phyloP scores from a whole-genome alignment of 2,329 filamentous ascomycete genomes.

The Ophiostoma pallidulum region DNA sequence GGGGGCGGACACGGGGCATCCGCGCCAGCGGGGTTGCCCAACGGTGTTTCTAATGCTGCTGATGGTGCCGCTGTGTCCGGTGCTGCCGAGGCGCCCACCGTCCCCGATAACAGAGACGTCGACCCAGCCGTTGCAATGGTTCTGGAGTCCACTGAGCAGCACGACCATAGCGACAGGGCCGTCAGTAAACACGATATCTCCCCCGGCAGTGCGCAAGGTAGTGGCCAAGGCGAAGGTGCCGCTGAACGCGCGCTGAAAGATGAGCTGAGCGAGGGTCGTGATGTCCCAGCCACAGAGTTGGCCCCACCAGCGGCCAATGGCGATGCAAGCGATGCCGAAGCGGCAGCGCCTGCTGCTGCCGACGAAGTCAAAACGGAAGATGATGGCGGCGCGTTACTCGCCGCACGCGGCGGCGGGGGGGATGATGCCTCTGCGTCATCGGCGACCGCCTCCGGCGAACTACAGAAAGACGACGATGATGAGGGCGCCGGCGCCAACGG shows the following conservation, averaged over 20 bases:
- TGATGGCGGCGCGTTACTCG: background rate
- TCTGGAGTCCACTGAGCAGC: slow-evolving; percentile 17
- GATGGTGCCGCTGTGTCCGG: background rate
- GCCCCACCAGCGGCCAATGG: background rate
- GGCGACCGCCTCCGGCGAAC: background rate
- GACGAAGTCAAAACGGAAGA: slow-evolving; percentile 2
- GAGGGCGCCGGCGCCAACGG: background rate
- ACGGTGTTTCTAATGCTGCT: background rate
- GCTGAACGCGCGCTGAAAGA: background rate
- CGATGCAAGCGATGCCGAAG: background rate
- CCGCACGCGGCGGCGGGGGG: background rate
- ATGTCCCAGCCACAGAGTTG: background rate
- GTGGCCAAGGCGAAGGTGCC: background rate
- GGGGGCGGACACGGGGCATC: slow-evolving; percentile 22
- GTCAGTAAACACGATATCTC: too few relatives aligned
- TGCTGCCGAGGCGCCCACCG: background rate
- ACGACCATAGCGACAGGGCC: slow-evolving; percentile 11
- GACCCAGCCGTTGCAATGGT: slow-evolving; percentile 11
- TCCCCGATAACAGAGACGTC: slow-evolving; percentile 12
- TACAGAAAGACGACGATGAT: slow-evolving; percentile 17
- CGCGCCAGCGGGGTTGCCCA: background rate
- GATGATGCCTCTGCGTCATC: background rate
- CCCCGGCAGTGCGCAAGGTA: too few relatives aligned
- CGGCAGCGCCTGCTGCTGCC: background rate
- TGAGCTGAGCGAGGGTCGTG: background rate